Evolutionary conservation across 768 basidiomycete species (phyloP).

Genomic region (Mrakia blollopis): DNA sequence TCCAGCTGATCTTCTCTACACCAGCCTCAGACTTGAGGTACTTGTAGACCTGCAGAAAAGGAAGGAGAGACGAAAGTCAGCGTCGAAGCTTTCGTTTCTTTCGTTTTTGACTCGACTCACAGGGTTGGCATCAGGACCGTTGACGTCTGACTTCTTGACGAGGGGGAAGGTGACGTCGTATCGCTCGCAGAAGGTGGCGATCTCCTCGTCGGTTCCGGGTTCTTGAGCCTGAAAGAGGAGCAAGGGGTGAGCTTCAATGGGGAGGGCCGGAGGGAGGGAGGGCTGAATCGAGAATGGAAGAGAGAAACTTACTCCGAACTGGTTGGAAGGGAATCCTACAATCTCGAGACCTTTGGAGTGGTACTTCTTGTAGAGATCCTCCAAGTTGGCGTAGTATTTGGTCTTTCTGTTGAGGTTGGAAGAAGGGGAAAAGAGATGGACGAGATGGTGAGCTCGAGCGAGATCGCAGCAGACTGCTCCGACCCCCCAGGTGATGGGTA

Average conservation of each 20-base stretch:
- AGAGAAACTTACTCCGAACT: slow-evolving; percentile 34
- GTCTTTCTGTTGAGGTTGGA: slow-evolving; percentile 34
- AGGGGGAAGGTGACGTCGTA: slow-evolving; percentile 46
- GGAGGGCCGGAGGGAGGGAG: too few relatives aligned
- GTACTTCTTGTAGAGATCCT: slow-evolving; percentile 43
- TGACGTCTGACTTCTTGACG: slow-evolving; percentile 42
- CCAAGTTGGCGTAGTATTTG: slow-evolving; percentile 44
- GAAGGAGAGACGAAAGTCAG: not conserved
- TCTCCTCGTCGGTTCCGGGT: slow-evolving; percentile 44
- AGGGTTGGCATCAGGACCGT: slow-evolving; percentile 43
- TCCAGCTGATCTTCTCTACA: slow-evolving; percentile 44
- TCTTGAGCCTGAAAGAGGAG: slow-evolving; percentile 39
- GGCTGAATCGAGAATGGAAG: not conserved
- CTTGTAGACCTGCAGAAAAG: slow-evolving; percentile 40
- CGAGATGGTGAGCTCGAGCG: slow-evolving; percentile 30
- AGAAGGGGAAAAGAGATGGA: not conserved
- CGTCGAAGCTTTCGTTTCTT: too few relatives aligned
- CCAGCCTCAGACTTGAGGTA: slow-evolving; percentile 41
- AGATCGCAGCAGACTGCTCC: too few relatives aligned
- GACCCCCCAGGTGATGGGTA: too few relatives aligned
- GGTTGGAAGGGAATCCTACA: slow-evolving; percentile 45
- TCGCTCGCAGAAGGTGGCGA: slow-evolving; percentile 32
- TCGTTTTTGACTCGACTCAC: not conserved
- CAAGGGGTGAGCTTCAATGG: not conserved
- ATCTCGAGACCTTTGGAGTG: slow-evolving; percentile 40